These are phyloP conservation scores for Laburnicola sp. DNA, from an alignment of 2,329 filamentous ascomycete genomes.

Conservation along the genomic window DNA sequence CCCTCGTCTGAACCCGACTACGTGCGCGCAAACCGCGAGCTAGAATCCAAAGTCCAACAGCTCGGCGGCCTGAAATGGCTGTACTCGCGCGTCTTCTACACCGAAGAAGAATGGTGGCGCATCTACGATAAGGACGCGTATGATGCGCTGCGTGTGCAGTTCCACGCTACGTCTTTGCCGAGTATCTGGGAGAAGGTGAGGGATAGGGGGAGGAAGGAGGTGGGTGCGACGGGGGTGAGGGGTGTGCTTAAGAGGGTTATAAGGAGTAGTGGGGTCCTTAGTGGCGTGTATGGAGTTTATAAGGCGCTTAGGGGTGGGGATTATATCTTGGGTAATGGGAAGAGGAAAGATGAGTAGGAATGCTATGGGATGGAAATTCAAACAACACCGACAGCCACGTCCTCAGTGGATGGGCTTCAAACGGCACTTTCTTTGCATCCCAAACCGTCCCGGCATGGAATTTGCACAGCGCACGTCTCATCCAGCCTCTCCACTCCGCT, in stretches of 20 bases:
- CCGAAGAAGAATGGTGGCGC: slow-evolving; percentile 69
- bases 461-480: slow-evolving; percentile 51
- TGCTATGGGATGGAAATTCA: slow-evolving; percentile 48
- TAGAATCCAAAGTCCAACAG: slow-evolving; percentile 69
- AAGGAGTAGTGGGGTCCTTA: slow-evolving; percentile 36
- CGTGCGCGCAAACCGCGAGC: slow-evolving; percentile 67
- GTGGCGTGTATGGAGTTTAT: slow-evolving; percentile 46
- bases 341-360: slow-evolving; percentile 6
- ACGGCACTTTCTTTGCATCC: slow-evolving; percentile 47
- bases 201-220: slow-evolving; percentile 38
- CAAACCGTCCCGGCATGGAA: slow-evolving; percentile 52
- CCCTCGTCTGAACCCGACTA: slow-evolving; percentile 62
- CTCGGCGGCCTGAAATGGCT: slow-evolving; percentile 83
- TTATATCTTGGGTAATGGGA: slow-evolving; percentile 37
- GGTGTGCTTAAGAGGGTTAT: slow-evolving; percentile 27
- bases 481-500: slow-evolving; percentile 48
- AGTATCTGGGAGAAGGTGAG: slow-evolving; percentile 69
- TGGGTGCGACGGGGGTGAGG: slow-evolving; percentile 24
- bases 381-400: slow-evolving; percentile 60
- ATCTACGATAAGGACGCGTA: slow-evolving; percentile 66
- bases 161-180: slow-evolving; percentile 64
- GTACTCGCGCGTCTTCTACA: slow-evolving; percentile 84
- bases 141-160: slow-evolving; percentile 64
- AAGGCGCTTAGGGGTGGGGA: slow-evolving; percentile 40
- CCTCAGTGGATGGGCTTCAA: slow-evolving; percentile 63